Evolutionary conservation across 116 monocot genomes (phyloP).

Genomic region (Dioscorea cayenensis): DNA sequence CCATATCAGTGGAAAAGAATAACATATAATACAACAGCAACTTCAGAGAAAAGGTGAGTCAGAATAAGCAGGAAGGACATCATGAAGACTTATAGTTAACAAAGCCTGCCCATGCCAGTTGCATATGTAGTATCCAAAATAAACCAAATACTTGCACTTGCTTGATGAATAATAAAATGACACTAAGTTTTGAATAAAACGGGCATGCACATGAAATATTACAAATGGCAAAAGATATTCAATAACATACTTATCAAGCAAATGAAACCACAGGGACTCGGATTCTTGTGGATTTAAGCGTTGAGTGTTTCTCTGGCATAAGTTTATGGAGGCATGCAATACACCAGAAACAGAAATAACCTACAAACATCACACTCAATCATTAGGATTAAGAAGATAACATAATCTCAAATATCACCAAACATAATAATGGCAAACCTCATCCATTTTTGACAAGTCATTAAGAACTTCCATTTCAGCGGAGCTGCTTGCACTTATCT

Average conservation of each 20-base stretch:
- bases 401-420: conserved; percentile 2
- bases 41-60: too few relatives aligned
- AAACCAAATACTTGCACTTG: too few relatives aligned
- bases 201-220: too few relatives aligned
- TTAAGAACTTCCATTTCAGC: conserved; percentile 25
- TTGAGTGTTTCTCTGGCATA: conserved; percentile 87
- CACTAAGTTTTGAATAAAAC: too few relatives aligned
- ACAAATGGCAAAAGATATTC: neutral
- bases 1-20: too few relatives aligned
- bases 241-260: conserved; percentile 82
- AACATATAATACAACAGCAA: too few relatives aligned
- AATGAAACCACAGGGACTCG: conserved; percentile 86
- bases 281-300: conserved; percentile 67
- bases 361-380: conserved; percentile 32
- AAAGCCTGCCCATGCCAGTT: too few relatives aligned
- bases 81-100: too few relatives aligned
- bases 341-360: conserved; percentile 52
- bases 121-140: too few relatives aligned
- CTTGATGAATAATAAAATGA: too few relatives aligned
- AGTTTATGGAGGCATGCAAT: conserved; percentile 49
- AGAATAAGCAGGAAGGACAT: too few relatives aligned
- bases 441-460: conserved; percentile 42
- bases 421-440: conserved; percentile 39
- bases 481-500: conserved; percentile 4
- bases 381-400: neutral